Base-by-base conservation (phyloP, 1,284 basidiomycete genomes). In the Melampsora larici-populina region DNA sequence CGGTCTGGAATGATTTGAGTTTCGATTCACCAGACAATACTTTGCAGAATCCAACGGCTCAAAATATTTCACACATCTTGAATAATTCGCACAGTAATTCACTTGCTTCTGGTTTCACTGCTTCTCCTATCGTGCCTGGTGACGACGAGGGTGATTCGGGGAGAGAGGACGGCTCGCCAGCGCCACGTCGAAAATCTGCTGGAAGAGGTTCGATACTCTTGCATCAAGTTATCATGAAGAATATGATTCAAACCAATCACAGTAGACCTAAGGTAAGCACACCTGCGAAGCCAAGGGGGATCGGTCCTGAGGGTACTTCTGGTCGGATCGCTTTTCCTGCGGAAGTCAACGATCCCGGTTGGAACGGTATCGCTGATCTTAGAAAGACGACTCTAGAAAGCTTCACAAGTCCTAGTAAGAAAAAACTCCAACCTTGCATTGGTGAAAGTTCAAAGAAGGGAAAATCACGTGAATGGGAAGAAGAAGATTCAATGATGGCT, bases 301-400 rank as follows among this genome's bases (percentile, higher is more conserved):
- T 6, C 4, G 18, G 26, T 26, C 64, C 70, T 29, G 36, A n/a
- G n/a, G 33, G 26, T 24, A 58, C 43, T 36, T 40, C 60, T 46
- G 31, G 36, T 24, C 13, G 58, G 18, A 31, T 46, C 8, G 36
- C 18, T 58, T 43, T 76, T 24, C 73, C 73, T 46, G 31, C 73
- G 43, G 65, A 76, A 76, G 66, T 67, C n/a, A 51, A 64, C 58
- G 65, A 76, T 31, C 73, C 66, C 26, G 24, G 79, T 66, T 84
- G 83, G 83, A 79, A 83, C 72, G 83, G 83, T 31, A 82, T 84
- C 66, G 82, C 83, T 1, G 83, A 84, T 74, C 79, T 84, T 62
- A 82, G 83, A 76, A 83, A 81, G 79, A 82, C 83, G 18, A 81
- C 81, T 49, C 80, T 84, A 49, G 48, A 64, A 31, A 58, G 55